These are phyloP conservation scores for Aureobasidium subglaciale DNA, from an alignment of 2,329 filamentous ascomycete species.

Conservation along the genomic window DNA sequence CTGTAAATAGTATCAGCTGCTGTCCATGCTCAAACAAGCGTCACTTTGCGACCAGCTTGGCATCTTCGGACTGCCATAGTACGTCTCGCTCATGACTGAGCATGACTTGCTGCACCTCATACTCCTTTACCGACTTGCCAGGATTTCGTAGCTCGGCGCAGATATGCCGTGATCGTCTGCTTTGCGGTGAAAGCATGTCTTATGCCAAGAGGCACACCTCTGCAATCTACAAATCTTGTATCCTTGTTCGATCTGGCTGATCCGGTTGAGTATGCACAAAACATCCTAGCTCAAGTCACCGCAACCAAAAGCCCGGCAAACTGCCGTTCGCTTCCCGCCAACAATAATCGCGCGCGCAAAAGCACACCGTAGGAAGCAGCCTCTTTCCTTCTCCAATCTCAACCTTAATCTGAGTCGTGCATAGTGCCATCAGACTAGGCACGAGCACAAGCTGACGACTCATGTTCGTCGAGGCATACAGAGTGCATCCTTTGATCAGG, in stretches of 20 bases:
- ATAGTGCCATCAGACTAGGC: background rate
- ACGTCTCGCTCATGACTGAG: constrained; percentile 6
- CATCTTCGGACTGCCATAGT: constrained; percentile 1
- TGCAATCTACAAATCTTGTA: background rate
- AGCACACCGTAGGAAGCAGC: background rate
- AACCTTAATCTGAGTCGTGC: constrained; percentile 1
- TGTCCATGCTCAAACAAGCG: constrained; percentile 2
- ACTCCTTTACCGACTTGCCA: background rate
- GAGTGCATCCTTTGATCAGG: background rate
- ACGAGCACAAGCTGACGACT: constrained; percentile 1
- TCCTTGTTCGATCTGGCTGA: constrained; percentile 1
- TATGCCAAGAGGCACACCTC: background rate
- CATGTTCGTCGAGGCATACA: background rate
- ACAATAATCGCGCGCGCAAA: constrained; percentile 1
- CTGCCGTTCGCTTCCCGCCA: constrained; percentile 9
- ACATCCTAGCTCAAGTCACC: background rate
- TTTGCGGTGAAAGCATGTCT: background rate
- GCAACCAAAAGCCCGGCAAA: background rate
- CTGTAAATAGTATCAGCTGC: background rate
- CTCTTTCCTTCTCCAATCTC: background rate
- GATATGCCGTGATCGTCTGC: background rate
- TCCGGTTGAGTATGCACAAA: constrained; percentile 7
- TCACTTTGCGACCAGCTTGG: background rate
- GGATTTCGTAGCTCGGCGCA: background rate
- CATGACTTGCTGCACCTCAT: background rate